Percentiles rank a stretch among this genome's conserved stretches.
Evolutionary conservation across 192 early-diverging fungal genomes (phyloP).

Genomic region (Linnemannia schmuckeri): DNA sequence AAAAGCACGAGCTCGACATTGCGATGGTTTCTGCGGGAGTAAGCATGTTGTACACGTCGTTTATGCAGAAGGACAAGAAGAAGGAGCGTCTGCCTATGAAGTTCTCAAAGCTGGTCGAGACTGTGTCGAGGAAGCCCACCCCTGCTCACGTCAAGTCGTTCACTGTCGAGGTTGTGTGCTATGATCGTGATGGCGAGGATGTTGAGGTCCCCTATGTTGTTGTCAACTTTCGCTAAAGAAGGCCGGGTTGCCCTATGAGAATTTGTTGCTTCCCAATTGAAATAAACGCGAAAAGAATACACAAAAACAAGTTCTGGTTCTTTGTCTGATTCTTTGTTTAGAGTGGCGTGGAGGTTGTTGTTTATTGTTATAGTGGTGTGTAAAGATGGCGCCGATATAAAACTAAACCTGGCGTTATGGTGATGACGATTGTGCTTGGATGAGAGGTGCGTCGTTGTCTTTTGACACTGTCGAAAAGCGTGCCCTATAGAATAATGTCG

Average conservation of each 20-base stretch:
- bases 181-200: slow-evolving; percentile 91
- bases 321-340: not conserved
- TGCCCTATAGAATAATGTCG: too few relatives aligned
- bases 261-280: not conserved
- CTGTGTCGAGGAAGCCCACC: slow-evolving; percentile 89
- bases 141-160: slow-evolving; percentile 87
- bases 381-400: too few relatives aligned
- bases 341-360: too few relatives aligned
- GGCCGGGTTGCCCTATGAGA: not conserved
- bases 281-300: not conserved
- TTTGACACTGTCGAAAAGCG: not conserved
- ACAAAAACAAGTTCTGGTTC: not conserved
- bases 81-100: slow-evolving; percentile 85
- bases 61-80: slow-evolving; percentile 88
- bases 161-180: slow-evolving; percentile 90
- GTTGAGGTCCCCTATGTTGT: slow-evolving; percentile 75
- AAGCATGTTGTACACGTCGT: slow-evolving; percentile 93
- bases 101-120: slow-evolving; percentile 87
- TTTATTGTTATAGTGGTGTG: too few relatives aligned
- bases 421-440: not conserved
- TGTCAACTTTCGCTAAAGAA: slow-evolving; percentile 41
- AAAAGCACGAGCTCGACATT: slow-evolving; percentile 87
- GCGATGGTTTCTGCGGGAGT: slow-evolving; percentile 94
- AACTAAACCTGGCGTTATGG: not conserved
- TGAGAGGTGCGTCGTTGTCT: not conserved